A percentile compares a stretch with the other conserved stretches of the same genome.
Evolutionary conservation across 225 moss, liverwort and hornwort species (phyloP).

Genomic region (Sphagnum tenellum): DNA sequence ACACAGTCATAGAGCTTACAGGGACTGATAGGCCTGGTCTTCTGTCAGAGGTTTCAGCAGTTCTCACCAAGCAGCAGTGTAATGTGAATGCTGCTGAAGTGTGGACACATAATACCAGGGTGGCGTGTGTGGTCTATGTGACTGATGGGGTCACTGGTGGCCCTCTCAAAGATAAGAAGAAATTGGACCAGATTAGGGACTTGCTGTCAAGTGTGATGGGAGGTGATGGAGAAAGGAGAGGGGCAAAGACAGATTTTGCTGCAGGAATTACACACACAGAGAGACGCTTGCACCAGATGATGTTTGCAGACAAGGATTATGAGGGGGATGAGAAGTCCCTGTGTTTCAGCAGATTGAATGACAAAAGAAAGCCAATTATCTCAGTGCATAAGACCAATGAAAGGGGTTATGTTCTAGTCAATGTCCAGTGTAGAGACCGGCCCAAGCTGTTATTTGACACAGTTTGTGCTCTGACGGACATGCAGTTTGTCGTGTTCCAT

Average conservation of each 20-base stretch:
- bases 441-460: conserved; percentile 59
- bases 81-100: conserved; percentile 86
- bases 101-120: conserved; percentile 87
- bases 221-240: conserved; percentile 24
- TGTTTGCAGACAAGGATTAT: conserved; percentile 47
- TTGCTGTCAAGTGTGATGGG: conserved; percentile 41
- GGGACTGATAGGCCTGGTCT: conserved; percentile 83
- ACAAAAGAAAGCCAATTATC: conserved; percentile 15
- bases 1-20: conserved; percentile 75
- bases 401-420: conserved; percentile 13
- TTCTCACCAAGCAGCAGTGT: conserved; percentile 57
- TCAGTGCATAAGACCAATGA: conserved; percentile 11
- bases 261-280: conserved; percentile 44
- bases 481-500: conserved; percentile 59
- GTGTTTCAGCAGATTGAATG: background rate
- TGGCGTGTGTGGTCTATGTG: conserved; percentile 82
- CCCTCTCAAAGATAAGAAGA: conserved; percentile 49
- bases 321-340: conserved; percentile 15
- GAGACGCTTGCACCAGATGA: conserved; percentile 52
- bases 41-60: conserved; percentile 77
- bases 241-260: conserved; percentile 33
- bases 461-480: conserved; percentile 59
- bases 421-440: conserved; percentile 40
- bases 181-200: conserved; percentile 44
- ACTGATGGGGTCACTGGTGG: conserved; percentile 69